Evolutionary conservation across 2,329 filamentous ascomycete genomes (phyloP), one percentile per base, ranked within the genome.

Genomic region (Aspergillus tanneri): DNA sequence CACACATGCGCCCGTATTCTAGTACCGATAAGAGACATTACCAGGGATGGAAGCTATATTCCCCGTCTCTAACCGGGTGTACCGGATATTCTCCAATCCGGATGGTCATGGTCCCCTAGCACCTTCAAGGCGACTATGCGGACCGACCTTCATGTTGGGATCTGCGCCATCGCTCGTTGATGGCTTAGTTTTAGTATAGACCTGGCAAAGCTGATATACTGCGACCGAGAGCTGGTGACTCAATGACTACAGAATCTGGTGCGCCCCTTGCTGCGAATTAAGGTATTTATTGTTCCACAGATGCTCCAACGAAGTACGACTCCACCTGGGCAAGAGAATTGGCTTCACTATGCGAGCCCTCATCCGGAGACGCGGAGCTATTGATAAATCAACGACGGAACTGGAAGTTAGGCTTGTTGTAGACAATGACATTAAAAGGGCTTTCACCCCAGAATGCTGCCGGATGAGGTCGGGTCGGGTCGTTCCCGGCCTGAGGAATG

Each of bases 391-490:
- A 73, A 2, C 59, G 60, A 8, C 73, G 68, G 2, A 73, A 70
- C 3, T 48, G 56, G 53, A 71, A 77, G 43, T 65, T 60, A 5
- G 73, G 61, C 52, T 75, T 58, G 1, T 71, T 66, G 39, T 72
- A 74, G 18, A 77, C 73, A 46, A 77, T 75, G 53, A n/a, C n/a
- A n/a, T n/a, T n/a, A n/a, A n/a, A n/a, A 69, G 76, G 1, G 56
- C 50, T 50, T 69, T 55, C 5, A 78, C 66, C 5, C 62, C 52
- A 2, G 61, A 50, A 74, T 72, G 25, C 67, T 58, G 16, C 48
- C 54, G 8, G 64, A 51, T n/a, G n/a, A n/a, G n/a, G 18, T 60
- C 61, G 16, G 64, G 61, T 46, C 64, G 60, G 59, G 25, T 52
- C 60, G 49, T 65, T 68, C 21, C 54, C 52, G 28, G 58, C 54